Evolutionary conservation across 106 monocot species (phyloP).

Genomic region (Amphibolis antarctica): DNA sequence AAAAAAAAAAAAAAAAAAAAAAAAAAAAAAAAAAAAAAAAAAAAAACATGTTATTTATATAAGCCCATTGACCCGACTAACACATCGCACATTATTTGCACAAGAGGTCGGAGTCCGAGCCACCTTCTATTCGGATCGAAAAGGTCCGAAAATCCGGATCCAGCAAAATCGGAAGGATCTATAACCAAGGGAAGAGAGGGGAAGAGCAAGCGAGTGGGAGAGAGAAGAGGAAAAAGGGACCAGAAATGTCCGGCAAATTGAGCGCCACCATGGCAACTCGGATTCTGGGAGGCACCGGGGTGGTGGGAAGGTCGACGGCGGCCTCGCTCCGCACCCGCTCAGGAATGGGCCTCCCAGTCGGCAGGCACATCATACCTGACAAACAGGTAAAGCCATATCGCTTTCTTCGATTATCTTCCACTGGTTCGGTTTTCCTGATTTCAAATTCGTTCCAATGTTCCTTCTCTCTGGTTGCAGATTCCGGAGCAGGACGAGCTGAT

Average conservation of each 20-base stretch:
- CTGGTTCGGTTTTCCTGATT: neutral
- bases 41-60: no score
- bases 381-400: conserved; percentile 37
- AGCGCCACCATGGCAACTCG: conserved; percentile 53
- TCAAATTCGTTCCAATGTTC: neutral
- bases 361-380: conserved; percentile 79
- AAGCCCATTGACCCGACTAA: no score
- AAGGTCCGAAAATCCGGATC: no score
- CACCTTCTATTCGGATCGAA: no score
- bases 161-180: neutral
- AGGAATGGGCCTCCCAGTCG: conserved; percentile 93
- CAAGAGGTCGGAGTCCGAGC: no score
- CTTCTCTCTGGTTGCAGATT: conserved; percentile 24
- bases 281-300: conserved; percentile 36
- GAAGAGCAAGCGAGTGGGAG: neutral
- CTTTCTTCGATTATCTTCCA: neutral
- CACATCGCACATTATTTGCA: no score
- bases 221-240: neutral
- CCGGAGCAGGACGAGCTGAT: conserved; percentile 61
- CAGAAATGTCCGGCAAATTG: conserved; percentile 52
- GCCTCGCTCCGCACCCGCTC: conserved; percentile 48
- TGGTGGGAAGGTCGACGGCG: conserved; percentile 27
- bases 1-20: no score
- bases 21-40: no score
- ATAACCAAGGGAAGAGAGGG: neutral